These are phyloP conservation scores for Strigomonas culicis DNA, from an alignment of 208 protist genomes.

Conservation along the genomic window DNA sequence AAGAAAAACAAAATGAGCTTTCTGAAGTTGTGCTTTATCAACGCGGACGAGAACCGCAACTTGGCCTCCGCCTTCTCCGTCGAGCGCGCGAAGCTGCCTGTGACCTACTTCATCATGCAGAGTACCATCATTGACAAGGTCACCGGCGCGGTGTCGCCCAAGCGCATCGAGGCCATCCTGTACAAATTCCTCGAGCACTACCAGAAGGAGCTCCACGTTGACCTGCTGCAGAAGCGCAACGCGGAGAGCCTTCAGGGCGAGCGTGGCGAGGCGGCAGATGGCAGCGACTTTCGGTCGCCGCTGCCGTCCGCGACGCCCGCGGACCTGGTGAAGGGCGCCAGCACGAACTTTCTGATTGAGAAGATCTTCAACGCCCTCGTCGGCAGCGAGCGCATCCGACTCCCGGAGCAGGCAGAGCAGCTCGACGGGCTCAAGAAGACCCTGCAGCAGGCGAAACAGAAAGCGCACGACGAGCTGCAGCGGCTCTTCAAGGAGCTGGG, in stretches of 20 bases:
- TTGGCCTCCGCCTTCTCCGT: slow-evolving; percentile 85
- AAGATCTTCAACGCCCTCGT: slow-evolving; percentile 66
- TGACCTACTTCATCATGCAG: slow-evolving; percentile 89
- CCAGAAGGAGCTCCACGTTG: slow-evolving; percentile 81
- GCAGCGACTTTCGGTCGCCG: slow-evolving; percentile 19
- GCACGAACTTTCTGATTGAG: slow-evolving; percentile 69
- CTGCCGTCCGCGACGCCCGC: slow-evolving; percentile 61
- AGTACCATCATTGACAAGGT: slow-evolving; percentile 87
- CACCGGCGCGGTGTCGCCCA: slow-evolving; percentile 43
- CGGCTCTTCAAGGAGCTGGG: slow-evolving; percentile 62
- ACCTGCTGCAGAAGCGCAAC: slow-evolving; percentile 41
- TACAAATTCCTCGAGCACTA: slow-evolving; percentile 84
- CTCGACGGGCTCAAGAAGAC: slow-evolving; percentile 71
- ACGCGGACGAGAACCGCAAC: slow-evolving; percentile 86
- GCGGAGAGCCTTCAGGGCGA: slow-evolving; percentile 16
- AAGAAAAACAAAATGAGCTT: slow-evolving; percentile 21
- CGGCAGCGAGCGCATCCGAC: slow-evolving; percentile 66
- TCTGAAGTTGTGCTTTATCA: slow-evolving; percentile 84
- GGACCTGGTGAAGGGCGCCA: slow-evolving; percentile 65
- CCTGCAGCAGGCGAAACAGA: slow-evolving; percentile 80
- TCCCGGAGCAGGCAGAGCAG: slow-evolving; percentile 73
- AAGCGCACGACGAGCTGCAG: slow-evolving; percentile 69
- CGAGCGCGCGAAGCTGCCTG: slow-evolving; percentile 73
- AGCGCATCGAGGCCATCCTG: slow-evolving; percentile 66
- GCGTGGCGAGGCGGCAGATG: slow-evolving; percentile 1